Percentiles rank a stretch among this genome's conserved stretches.
These are phyloP conservation scores for Manihot esculenta DNA, from an alignment of 441 rosid species.

Conservation along the genomic window DNA sequence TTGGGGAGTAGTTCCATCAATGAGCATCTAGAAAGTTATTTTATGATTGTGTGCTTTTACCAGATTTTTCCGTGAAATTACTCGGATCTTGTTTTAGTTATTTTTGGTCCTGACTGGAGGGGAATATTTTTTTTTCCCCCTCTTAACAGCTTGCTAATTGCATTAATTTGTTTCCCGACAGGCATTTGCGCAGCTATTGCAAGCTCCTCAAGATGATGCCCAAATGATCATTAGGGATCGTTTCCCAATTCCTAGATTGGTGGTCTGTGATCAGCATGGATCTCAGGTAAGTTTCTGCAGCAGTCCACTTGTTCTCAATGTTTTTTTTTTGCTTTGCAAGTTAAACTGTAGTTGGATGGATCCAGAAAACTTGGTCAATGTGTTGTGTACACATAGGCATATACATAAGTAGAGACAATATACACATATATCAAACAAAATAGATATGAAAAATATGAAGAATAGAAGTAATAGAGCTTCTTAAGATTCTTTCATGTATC, in stretches of 20 bases:
- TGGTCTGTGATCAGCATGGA: slow-evolving; percentile 99
- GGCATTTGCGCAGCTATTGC: slow-evolving; percentile 94
- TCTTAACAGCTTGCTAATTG: neutral
- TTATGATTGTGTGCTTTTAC: neutral
- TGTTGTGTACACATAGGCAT: no score
- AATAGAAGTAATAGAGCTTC: no score
- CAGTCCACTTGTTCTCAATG: neutral
- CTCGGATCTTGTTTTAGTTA: neutral
- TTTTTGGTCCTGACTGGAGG: neutral
- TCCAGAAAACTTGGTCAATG: no score
- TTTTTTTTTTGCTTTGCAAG: neutral
- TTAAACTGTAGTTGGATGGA: no score
- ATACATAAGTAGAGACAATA: no score
- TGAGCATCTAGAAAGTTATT: neutral
- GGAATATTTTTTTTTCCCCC: neutral
- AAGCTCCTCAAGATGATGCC: slow-evolving; percentile 85
- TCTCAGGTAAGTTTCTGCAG: slow-evolving; percentile 74
- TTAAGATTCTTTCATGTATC: no score
- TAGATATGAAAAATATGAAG: no score
- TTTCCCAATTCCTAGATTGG: slow-evolving; percentile 96
- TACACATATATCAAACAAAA: no score
- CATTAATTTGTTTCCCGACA: slow-evolving; percentile 18
- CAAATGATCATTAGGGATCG: slow-evolving; percentile 71
- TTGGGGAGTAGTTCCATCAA: neutral
- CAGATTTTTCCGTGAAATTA: no score